Evolutionary conservation across 2,329 filamentous ascomycete genomes (phyloP).

Genomic region (Blastomyces percursus): DNA sequence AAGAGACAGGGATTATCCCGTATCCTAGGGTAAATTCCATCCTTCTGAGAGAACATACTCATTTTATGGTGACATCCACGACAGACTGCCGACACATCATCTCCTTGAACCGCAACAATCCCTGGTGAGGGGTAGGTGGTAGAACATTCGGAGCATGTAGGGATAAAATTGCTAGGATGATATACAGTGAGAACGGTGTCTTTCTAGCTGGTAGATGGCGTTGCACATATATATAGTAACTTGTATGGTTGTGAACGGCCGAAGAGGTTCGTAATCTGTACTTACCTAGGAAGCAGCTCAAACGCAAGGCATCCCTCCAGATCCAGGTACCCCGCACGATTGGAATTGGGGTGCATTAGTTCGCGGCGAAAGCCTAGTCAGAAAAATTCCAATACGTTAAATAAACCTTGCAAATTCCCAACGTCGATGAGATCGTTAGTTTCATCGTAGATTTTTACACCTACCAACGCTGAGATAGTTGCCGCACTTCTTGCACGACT

Average conservation of each 20-base stretch:
- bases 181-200: not conserved
- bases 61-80: slow-evolving; percentile 70
- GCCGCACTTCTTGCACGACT: slow-evolving; percentile 47
- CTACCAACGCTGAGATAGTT: slow-evolving; percentile 38
- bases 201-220: not conserved
- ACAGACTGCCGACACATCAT: slow-evolving; percentile 63
- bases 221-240: not conserved
- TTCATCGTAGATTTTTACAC: not conserved
- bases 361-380: slow-evolving; percentile 50
- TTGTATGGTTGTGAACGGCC: too few relatives aligned
- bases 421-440: not conserved
- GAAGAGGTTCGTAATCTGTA: not conserved
- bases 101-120: slow-evolving; percentile 61
- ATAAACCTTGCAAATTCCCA: not conserved
- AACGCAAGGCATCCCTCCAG: slow-evolving; percentile 60
- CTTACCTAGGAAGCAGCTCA: slow-evolving; percentile 61
- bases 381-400: not conserved
- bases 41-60: slow-evolving; percentile 34
- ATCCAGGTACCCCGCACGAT: slow-evolving; percentile 69
- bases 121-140: slow-evolving; percentile 51
- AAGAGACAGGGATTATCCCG: slow-evolving; percentile 5
- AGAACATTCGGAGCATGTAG: slow-evolving; percentile 68
- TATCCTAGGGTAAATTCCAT: slow-evolving; percentile 4
- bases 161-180: slow-evolving; percentile 55
- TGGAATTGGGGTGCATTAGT: slow-evolving; percentile 60